A percentile compares a stretch with the other conserved stretches of the same genome.
Evolutionary conservation across 257 asterid species (phyloP).

Genomic region (Oldenlandia corymbosa): DNA sequence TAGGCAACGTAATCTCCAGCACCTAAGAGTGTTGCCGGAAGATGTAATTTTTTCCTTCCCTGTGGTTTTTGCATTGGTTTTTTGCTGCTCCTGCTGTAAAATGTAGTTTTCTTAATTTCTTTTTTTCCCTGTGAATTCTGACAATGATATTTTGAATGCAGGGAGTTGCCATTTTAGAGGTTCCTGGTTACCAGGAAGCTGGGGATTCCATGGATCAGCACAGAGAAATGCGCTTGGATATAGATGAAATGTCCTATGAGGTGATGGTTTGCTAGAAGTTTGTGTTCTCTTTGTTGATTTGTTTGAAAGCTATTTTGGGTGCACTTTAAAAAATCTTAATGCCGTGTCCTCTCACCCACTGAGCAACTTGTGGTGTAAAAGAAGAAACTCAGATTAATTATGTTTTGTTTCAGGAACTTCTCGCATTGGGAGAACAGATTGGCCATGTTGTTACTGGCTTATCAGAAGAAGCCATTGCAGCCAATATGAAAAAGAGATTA

Average conservation of each 20-base stretch:
- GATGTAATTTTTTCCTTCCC: constrained; percentile 39
- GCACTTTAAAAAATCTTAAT: background rate
- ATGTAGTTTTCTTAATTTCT: background rate
- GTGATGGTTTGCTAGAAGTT: constrained; percentile 23
- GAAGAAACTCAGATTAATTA: constrained; percentile 8
- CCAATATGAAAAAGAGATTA: constrained; percentile 45
- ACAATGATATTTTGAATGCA: constrained; percentile 16
- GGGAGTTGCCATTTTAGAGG: constrained; percentile 64
- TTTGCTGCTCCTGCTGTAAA: background rate
- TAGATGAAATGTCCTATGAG: constrained; percentile 67
- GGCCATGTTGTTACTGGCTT: constrained; percentile 76
- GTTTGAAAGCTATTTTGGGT: background rate
- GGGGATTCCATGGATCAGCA: constrained; percentile 57
- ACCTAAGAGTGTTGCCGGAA: constrained; percentile 69
- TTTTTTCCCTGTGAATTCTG: background rate
- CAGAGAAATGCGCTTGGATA: constrained; percentile 50
- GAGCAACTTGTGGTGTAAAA: background rate
- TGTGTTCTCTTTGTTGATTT: background rate
- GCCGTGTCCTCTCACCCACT: background rate
- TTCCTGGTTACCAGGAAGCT: constrained; percentile 53
- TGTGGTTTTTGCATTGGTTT: background rate
- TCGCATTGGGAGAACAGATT: constrained; percentile 75
- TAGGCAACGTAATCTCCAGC: constrained; percentile 48
- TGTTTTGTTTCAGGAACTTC: constrained; percentile 60
- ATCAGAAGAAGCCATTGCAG: constrained; percentile 40